Evolutionary conservation across 805 yeast species (phyloP).

Genomic region (Schwanniomyces occidentalis): DNA sequence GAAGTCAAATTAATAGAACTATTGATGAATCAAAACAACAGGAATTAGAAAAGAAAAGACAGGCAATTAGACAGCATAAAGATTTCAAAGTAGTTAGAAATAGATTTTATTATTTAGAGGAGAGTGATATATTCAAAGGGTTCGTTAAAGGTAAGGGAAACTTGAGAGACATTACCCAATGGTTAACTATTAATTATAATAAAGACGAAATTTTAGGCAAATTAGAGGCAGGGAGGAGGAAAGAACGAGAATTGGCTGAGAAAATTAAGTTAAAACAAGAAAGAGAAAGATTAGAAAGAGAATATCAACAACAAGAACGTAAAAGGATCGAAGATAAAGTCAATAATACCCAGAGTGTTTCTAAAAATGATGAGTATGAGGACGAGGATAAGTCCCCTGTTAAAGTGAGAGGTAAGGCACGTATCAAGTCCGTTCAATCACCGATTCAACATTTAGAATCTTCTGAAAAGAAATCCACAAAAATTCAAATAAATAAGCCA

Average conservation of each 20-base stretch:
- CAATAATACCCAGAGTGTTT: background rate
- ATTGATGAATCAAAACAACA: slow-evolving; percentile 22
- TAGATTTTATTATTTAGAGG: slow-evolving; percentile 39
- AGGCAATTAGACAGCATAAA: slow-evolving; percentile 37
- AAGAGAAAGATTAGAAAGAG: slow-evolving; percentile 14
- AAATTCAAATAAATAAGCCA: slow-evolving; percentile 40
- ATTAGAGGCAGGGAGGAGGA: slow-evolving; percentile 13
- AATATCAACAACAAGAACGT: slow-evolving; percentile 14
- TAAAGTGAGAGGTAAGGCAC: slow-evolving; percentile 33
- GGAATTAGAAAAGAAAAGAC: slow-evolving; percentile 34
- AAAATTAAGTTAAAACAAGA: slow-evolving; percentile 13
- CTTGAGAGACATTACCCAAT: slow-evolving; percentile 38
- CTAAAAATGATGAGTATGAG: slow-evolving; percentile 13
- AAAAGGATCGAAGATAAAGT: slow-evolving; percentile 6
- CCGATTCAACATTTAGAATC: slow-evolving; percentile 16
- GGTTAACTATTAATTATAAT: slow-evolving; percentile 37
- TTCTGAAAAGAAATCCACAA: slow-evolving; percentile 26
- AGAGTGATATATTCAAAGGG: slow-evolving; percentile 41
- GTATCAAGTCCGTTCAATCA: slow-evolving; percentile 22
- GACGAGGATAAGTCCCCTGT: slow-evolving; percentile 41
- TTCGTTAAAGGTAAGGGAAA: slow-evolving; percentile 45
- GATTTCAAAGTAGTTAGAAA: slow-evolving; percentile 39
- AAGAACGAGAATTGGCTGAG: slow-evolving; percentile 11
- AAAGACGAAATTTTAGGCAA: slow-evolving; percentile 23
- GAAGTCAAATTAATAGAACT: slow-evolving; percentile 10